Evolutionary conservation across 2,329 filamentous ascomycete genomes (phyloP), one percentile per base, ranked within the genome.

Genomic region (Exophiala phaeomuriformis): DNA sequence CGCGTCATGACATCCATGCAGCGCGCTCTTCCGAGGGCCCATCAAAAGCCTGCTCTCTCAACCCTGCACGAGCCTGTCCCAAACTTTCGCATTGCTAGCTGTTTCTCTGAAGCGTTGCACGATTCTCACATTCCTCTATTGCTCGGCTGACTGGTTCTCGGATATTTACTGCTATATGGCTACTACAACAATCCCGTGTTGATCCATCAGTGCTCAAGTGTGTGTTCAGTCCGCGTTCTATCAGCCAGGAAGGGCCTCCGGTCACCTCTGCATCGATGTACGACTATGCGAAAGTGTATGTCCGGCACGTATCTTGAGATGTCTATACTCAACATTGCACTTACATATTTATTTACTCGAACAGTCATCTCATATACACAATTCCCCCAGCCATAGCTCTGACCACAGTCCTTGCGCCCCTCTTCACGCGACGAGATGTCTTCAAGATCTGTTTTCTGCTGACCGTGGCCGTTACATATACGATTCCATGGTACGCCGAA

Each of bases 291-390:
- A 69, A 80, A 58, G 79, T 83, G 80, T 82, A 75, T 67, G 80
- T 58, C 32, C 49, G 30, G n/a, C 46, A n/a, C 33, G 30, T n/a
- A 31, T 10, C 30, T 31, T 6, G 45, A 47, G 29, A 28, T 29
- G 9, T 35, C 4, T 48, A 1, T 29, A 12, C n/a, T 40, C 12
- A 37, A 45, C 29, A 40, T 36, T 10, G 5, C 30, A 37, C 29
- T 42, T 32, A 49, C 32, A 45, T 58, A 27, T 53, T 43, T 44
- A 29, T 35, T 28, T 30, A 44, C 42, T 8, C 19, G 46, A 27
- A 52, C 43, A 86, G 82, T 60, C 81, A 86, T 67, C 66, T 83
- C 63, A 79, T 79, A 62, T 87, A 82, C 71, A 87, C 81, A 32
- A 79, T 86, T 52, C 84, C 84, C 9, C 74, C 80, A 28, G 83